Conservation (phyloP, 805 yeast species). For the Candida mattraensis region DNA sequence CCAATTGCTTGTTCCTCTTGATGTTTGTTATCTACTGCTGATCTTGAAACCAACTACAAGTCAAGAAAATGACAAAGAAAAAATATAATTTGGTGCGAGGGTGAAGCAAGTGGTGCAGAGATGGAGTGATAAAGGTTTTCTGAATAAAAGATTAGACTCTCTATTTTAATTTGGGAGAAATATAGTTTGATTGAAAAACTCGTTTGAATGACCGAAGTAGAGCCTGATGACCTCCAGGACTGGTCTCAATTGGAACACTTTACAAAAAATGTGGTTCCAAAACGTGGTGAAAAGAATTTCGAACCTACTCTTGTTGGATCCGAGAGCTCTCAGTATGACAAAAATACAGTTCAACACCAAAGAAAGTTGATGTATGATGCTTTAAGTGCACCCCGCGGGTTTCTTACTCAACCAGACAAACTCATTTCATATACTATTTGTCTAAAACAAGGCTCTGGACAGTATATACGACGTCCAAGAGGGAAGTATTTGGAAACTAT, state of each 20-base stretch:
- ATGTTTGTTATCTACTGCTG: no score
- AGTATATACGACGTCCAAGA: conserved; percentile 46
- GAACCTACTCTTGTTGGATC: conserved; percentile 48
- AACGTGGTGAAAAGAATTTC: conserved; percentile 81
- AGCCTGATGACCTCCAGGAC: conserved; percentile 49
- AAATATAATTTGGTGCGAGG: no score
- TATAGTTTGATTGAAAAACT: no score
- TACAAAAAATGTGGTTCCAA: conserved; percentile 44
- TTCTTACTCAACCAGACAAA: conserved; percentile 21
- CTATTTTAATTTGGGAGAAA: no score
- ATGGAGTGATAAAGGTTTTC: no score
- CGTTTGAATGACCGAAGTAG: conserved; percentile 39
- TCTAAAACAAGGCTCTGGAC: conserved; percentile 13
- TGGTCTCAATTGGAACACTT: conserved; percentile 46
- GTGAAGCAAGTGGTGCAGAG: no score
- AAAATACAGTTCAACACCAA: conserved; percentile 45
- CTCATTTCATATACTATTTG: conserved; percentile 30
- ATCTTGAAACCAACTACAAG: no score
- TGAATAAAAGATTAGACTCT: no score
- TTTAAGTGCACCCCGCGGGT: conserved; percentile 49
- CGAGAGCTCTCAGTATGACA: conserved; percentile 29
- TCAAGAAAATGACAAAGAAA: no score
- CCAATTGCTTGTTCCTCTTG: no score
- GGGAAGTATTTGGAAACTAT: conserved; percentile 75
- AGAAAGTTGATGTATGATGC: conserved; percentile 74